Base-by-base conservation (phyloP, 176 grass and related monocot species). In the Avena atlantica region DNA sequence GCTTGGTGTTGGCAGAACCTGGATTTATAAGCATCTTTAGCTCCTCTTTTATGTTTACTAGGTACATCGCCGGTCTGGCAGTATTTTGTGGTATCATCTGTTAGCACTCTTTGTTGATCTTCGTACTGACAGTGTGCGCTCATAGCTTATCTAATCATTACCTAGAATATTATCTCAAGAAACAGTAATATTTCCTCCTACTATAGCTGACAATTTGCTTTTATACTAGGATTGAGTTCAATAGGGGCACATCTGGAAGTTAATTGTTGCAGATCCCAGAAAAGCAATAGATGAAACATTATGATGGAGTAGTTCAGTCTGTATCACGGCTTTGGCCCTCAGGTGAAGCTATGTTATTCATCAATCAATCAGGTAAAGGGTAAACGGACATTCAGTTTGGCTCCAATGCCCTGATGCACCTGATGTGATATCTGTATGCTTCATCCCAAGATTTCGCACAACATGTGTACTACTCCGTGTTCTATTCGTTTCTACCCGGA, bases 191-290 rank as follows among this genome's bases (percentile, higher is more conserved):
- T 84, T 79, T 79, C 85, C 66, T 79, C 36, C 36, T 69, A 79
- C 34, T 36, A 36, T 36, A 36, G 80, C 59, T 91, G 76, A 69
- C 44, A 80, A 37, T 84, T 84, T 80, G 5, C 74, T 44, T 23
- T 88, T 86, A 36, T 36, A 36, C 82, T 87, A 98, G 96, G 96
- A 98, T 98, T 94, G 34, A 36, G 34, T 36, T 36, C 96, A 69
- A 98, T 98, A 36, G 96, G 93, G 44, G 15, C 96, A 98, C 66
- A 98, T 98, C 81, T 98, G 96, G 96, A 98, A 98, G 87, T 94
- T 94, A 81, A 98, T 98, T 82, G 92, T 98, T 29, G 78, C 86
- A 73, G 96, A 98, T 91, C 86, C 96, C 5, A 98, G 93, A 83
- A 95, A 94, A 78, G 91, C 96, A 50, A 92, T 98, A 67, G 96